Base-by-base conservation (phyloP, 495 filamentous ascomycete species). In the Aspergillus conjunctus region DNA sequence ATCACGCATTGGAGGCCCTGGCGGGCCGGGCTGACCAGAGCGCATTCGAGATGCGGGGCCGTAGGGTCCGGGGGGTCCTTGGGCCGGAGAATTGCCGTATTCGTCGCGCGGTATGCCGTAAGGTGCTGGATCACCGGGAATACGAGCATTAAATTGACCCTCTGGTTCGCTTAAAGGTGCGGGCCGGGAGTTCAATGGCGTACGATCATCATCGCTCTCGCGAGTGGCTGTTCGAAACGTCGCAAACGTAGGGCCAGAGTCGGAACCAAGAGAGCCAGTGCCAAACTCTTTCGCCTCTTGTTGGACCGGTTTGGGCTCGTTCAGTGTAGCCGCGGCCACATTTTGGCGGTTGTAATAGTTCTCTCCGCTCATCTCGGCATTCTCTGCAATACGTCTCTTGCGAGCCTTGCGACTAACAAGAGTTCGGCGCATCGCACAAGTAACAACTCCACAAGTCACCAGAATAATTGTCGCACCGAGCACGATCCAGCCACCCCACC, bases 401-500 rank as follows among this genome's bases (percentile, higher is more conserved):
- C 93, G 81, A 11, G 93, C 92, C 77, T 97, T 97, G 53, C 93
- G 85, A 68, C 89, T 89, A 54, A 98, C 93, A 11, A 98, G 79
- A 1, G 93, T 96, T 48, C 94, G 87, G 60, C 94, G 89, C 92
- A 98, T 98, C n/a, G 92, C 92, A 69, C 94, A 98, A 10, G 91
- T 93, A 53, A 97, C 87, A 51, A 98, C 84, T 30, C 88, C 88
- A 72, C 88, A 91, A 7, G 90, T 78, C 49, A 91, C 87, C 46
- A 95, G 90, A 46, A 98, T 77, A 58, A 98, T 90, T 17, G 92
- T 94, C 20, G 94, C 91, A 17, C 86, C 94, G 30, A 98, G 82
- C 15, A 98, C 94, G 60, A 98, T 85, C 84, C 93, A 98, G 60
- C 93, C 93, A 63, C 91, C 94, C 92, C 93, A 98, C 67, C 86